Percentiles rank a stretch among this genome's conserved stretches.
Conservation (phyloP, 148 eudicot species). For the Silene latifolia region DNA sequence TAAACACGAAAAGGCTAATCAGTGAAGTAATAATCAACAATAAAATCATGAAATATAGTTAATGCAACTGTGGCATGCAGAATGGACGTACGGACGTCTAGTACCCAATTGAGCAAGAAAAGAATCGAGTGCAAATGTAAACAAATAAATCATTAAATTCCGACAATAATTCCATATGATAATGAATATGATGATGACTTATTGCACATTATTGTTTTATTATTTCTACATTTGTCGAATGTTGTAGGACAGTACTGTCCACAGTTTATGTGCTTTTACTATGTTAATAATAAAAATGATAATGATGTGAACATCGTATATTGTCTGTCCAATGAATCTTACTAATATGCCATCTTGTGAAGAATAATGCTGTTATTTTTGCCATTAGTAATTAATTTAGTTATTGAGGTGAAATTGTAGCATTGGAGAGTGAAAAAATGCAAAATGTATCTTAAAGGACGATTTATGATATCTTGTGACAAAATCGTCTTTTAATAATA, state of each 20-base stretch:
- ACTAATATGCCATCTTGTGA: background rate
- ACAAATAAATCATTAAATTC: conserved; percentile 2
- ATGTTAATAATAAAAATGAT: background rate
- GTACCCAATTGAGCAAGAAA: background rate
- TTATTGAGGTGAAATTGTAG: too few species aligned
- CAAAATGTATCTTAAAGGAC: too few species aligned
- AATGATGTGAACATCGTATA: background rate
- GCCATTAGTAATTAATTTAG: too few species aligned
- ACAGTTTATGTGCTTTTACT: background rate
- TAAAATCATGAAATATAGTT: background rate
- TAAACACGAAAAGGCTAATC: too few species aligned
- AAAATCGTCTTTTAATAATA: too few species aligned
- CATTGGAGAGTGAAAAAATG: too few species aligned
- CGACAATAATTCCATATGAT: conserved; percentile 20
- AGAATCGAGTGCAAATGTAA: background rate
- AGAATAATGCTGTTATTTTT: too few species aligned
- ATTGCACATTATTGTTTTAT: background rate
- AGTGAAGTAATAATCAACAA: background rate
- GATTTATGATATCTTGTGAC: too few species aligned
- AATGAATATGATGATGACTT: background rate
- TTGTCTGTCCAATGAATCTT: conserved; percentile 8
- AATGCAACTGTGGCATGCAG: background rate
- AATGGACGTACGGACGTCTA: background rate
- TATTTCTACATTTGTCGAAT: background rate
- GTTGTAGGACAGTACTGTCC: conserved; percentile 7